Conservation (phyloP, 2,329 filamentous ascomycete genomes). For the Sclerotinia subarctica region DNA sequence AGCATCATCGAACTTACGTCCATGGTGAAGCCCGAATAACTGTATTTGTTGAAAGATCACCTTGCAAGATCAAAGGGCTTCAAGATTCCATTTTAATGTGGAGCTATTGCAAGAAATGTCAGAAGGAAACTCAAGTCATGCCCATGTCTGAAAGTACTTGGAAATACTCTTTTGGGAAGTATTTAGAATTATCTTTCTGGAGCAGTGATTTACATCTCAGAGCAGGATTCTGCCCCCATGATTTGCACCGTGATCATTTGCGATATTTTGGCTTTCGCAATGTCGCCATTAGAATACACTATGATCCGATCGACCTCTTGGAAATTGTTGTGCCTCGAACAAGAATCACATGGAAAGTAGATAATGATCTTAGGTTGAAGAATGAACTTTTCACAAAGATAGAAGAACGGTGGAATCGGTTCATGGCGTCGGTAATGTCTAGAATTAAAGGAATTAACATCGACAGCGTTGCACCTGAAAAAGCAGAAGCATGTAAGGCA, state of each 20-base stretch:
- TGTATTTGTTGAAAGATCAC: slow-evolving; percentile 77
- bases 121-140: slow-evolving; percentile 82
- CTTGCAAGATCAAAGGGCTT: slow-evolving; percentile 61
- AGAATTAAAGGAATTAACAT: slow-evolving; percentile 86
- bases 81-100: slow-evolving; percentile 89
- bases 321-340: slow-evolving; percentile 91
- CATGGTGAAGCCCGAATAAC: slow-evolving; percentile 93
- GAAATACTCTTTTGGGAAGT: slow-evolving; percentile 99
- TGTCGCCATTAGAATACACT: slow-evolving; percentile 82
- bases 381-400: slow-evolving; percentile 84
- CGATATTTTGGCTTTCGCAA: slow-evolving; percentile 89
- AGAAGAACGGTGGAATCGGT: slow-evolving; percentile 78
- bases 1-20: slow-evolving; percentile 95
- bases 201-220: slow-evolving; percentile 75
- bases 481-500: slow-evolving; percentile 73
- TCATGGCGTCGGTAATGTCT: slow-evolving; percentile 81
- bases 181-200: slow-evolving; percentile 97
- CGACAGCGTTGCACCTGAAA: slow-evolving; percentile 85
- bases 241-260: slow-evolving; percentile 87
- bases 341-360: slow-evolving; percentile 95
- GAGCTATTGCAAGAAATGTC: slow-evolving; percentile 92
- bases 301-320: slow-evolving; percentile 86
- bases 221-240: slow-evolving; percentile 78
- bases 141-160: slow-evolving; percentile 92
- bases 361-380: slow-evolving; percentile 86